These are phyloP conservation scores for Vitis hybrid DNA, from an alignment of 177 flowering plant species.

Conservation along the genomic window DNA sequence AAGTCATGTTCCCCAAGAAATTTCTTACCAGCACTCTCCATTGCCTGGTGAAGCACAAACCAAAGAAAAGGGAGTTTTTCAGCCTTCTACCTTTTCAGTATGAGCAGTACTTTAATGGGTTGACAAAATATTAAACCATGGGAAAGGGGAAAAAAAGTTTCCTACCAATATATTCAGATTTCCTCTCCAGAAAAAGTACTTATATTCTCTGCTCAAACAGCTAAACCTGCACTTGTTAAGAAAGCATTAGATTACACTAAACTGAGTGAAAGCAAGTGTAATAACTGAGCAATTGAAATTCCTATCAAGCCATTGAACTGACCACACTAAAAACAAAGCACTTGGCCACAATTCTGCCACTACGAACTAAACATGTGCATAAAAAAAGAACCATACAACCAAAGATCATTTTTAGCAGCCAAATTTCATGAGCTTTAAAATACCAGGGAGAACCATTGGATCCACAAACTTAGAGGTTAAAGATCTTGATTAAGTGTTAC, in stretches of 20 bases:
- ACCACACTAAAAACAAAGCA: no score
- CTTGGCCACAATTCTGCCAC: no score
- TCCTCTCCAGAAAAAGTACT: slow-evolving; percentile 79
- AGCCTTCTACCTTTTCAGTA: neutral
- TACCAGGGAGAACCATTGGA: no score
- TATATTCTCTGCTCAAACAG: slow-evolving; percentile 81
- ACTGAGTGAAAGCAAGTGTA: neutral
- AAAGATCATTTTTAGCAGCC: no score
- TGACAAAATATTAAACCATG: neutral
- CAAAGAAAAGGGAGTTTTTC: neutral
- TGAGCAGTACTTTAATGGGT: slow-evolving; percentile 6
- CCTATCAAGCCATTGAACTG: no score
- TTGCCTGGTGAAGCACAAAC: slow-evolving; percentile 44
- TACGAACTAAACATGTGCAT: no score
- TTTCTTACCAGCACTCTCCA: slow-evolving; percentile 69
- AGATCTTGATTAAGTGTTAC: no score
- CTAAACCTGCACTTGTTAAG: slow-evolving; percentile 59
- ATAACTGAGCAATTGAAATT: neutral
- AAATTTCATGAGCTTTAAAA: no score
- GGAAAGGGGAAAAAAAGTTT: neutral
- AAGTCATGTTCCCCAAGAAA: slow-evolving; percentile 93
- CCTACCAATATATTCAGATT: slow-evolving; percentile 58
- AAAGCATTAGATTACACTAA: neutral
- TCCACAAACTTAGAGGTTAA: no score
- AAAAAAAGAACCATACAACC: no score